Conservation (phyloP, 2,329 filamentous ascomycete species). For the Cercospora nicotianae region DNA sequence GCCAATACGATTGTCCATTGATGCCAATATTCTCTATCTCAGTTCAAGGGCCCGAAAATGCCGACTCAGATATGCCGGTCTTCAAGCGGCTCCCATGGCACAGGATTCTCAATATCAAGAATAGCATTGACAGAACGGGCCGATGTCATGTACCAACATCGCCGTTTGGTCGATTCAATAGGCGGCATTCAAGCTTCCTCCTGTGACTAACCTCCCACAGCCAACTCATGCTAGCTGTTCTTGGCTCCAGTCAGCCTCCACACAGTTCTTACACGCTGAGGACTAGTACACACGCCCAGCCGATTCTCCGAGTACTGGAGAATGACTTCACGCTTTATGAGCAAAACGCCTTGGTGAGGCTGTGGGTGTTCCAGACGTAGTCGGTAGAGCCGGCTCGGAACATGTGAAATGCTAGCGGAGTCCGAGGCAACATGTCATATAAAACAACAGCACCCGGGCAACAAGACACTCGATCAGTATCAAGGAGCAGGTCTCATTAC, state of each 20-base stretch:
- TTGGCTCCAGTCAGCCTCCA: not conserved
- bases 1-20: not conserved
- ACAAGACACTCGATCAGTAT: not conserved
- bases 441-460: not conserved
- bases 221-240: not conserved
- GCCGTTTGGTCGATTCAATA: not conserved
- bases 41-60: not conserved
- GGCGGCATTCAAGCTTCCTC: not conserved
- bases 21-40: not conserved
- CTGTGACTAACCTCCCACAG: not conserved
- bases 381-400: not conserved
- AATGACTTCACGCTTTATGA: not conserved
- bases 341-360: not conserved
- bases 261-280: not conserved
- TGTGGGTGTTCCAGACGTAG: not conserved
- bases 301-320: not conserved
- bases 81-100: not conserved
- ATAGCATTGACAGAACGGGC: not conserved
- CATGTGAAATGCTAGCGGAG: not conserved
- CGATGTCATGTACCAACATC: not conserved
- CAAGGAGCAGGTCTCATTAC: not conserved
- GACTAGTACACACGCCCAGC: not conserved
- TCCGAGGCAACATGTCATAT: not conserved
- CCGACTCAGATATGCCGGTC: not conserved
- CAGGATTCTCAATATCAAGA: not conserved